Evolutionary conservation across 805 yeast species (phyloP).

Genomic region (Nakazawaea populi): DNA sequence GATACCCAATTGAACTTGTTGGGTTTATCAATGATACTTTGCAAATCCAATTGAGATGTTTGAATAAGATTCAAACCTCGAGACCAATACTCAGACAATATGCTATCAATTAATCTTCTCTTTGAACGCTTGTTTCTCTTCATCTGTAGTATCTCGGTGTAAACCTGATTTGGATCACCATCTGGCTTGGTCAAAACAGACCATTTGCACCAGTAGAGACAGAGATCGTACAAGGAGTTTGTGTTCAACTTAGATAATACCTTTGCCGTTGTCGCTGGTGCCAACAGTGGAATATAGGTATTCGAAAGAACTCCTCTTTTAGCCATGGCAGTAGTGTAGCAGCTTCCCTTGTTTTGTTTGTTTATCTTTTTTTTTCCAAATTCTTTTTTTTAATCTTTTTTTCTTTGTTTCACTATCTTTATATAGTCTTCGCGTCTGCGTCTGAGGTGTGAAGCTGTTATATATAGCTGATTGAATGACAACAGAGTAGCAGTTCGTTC

Average conservation of each 20-base stretch:
- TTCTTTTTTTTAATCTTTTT: neutral
- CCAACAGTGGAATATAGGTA: constrained; percentile 24
- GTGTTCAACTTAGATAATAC: constrained; percentile 21
- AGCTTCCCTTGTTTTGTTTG: neutral
- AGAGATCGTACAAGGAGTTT: constrained; percentile 25
- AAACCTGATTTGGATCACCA: constrained; percentile 15
- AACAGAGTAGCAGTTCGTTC: too few species aligned
- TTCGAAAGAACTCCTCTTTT: constrained; percentile 26
- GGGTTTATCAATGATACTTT: constrained; percentile 56
- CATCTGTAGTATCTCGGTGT: constrained; percentile 10
- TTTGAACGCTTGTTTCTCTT: constrained; percentile 17
- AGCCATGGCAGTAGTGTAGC: neutral
- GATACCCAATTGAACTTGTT: constrained; percentile 38
- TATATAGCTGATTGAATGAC: too few species aligned
- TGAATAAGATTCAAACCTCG: constrained; percentile 59
- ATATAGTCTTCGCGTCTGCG: neutral
- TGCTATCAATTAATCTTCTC: constrained; percentile 33
- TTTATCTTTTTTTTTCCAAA: neutral
- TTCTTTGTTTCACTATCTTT: neutral
- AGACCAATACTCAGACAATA: constrained; percentile 47
- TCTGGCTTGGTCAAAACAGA: constrained; percentile 21
- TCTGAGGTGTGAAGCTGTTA: too few species aligned
- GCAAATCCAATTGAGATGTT: constrained; percentile 66
- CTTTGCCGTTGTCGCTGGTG: constrained; percentile 17
- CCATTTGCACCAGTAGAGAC: constrained; percentile 26